A percentile compares a stretch with the other conserved stretches of the same genome.
Evolutionary conservation across 2,329 filamentous ascomycete species (phyloP).

Genomic region (Aspergillus transmontanensis): DNA sequence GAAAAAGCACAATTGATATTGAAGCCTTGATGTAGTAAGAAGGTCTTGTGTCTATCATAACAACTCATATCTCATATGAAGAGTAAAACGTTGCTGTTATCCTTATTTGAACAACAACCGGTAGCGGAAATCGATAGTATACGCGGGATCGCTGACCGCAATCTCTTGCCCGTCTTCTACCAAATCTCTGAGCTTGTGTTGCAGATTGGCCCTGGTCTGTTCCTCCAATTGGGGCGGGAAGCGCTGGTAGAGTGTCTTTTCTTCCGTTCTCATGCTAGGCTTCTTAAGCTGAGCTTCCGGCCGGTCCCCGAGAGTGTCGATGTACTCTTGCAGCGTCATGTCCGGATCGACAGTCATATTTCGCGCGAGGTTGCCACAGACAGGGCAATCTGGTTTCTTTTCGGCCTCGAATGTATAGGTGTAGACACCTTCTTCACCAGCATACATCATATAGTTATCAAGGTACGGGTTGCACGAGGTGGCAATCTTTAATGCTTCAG

Average conservation of each 20-base stretch:
- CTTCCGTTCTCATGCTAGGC: conserved; percentile 78
- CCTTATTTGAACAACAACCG: conserved; percentile 51
- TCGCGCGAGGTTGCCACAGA: conserved; percentile 82
- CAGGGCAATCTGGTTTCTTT: conserved; percentile 91
- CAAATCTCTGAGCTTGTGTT: conserved; percentile 74
- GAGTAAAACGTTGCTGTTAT: conserved; percentile 17
- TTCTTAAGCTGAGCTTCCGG: conserved; percentile 94
- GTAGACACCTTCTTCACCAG: conserved; percentile 91
- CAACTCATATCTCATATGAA: conserved; percentile 14
- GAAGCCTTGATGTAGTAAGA: conserved; percentile 15
- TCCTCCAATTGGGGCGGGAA: conserved; percentile 78
- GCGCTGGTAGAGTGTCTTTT: conserved; percentile 88
- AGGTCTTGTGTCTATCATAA: conserved; percentile 17
- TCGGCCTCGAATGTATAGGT: conserved; percentile 97
- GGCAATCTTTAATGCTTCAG: conserved; percentile 93
- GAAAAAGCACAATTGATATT: conserved; percentile 31
- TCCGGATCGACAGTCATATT: conserved; percentile 71
- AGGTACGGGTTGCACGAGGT: conserved; percentile 80
- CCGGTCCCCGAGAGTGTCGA: conserved; percentile 78
- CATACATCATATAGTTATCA: conserved; percentile 99
- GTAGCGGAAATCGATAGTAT: conserved; percentile 71
- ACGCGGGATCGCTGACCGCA: conserved; percentile 89
- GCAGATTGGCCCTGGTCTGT: conserved; percentile 79
- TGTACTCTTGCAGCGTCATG: conserved; percentile 76
- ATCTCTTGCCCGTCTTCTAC: conserved; percentile 83